Base-by-base conservation (phyloP, 176 grass and related monocot species). In the Alopecurus myosuroides region DNA sequence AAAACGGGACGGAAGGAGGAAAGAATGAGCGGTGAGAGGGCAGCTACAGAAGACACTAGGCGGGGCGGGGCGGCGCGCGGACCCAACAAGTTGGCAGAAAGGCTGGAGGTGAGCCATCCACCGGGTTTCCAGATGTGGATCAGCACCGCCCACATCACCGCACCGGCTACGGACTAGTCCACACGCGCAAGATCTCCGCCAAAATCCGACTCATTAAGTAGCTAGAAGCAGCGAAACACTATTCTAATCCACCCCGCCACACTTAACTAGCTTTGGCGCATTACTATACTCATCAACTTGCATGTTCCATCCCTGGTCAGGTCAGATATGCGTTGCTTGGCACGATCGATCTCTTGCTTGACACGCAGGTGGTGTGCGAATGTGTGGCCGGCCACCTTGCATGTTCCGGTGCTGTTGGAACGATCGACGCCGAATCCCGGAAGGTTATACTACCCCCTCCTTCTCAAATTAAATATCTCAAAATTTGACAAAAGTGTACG, bases 91-190 rank as follows among this genome's bases (percentile, higher is more conserved):
- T 62, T 86, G 51, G 76, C 76, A 20, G 40, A 72, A 62, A 79
- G 76, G 22, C 9, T 14, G 44, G 25, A 6, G 70, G 4, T n/a
- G n/a, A n/a, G n/a, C n/a, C 70, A 48, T 84, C 61, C 41, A 74
- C 70, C 3, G 78, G 72, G 61, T 64, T 64, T 37, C 78, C 62
- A 44, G 74, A 58, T 18, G 79, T 78, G 84, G 84, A 77, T 70
- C 65, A 72, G 42, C 88, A 40, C 42, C 78, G 84, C 50, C 88
- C 88, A 81, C 88, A 76, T 46, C 69, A 9, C 4, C 37, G n/a
- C 30, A 22, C 22, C 20, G 0, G 0, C 12, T 17, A 71, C 7
- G 17, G 70, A 40, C 37, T 30, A 52, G 87, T 89, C 82, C 77
- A 86, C 78, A 77, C 77, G 67, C 41, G 25, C 63, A 22, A 71